A percentile compares a stretch with the other conserved stretches of the same genome.
Evolutionary conservation across 495 filamentous ascomycete species (phyloP).

Genomic region (Trichoderma reesei): DNA sequence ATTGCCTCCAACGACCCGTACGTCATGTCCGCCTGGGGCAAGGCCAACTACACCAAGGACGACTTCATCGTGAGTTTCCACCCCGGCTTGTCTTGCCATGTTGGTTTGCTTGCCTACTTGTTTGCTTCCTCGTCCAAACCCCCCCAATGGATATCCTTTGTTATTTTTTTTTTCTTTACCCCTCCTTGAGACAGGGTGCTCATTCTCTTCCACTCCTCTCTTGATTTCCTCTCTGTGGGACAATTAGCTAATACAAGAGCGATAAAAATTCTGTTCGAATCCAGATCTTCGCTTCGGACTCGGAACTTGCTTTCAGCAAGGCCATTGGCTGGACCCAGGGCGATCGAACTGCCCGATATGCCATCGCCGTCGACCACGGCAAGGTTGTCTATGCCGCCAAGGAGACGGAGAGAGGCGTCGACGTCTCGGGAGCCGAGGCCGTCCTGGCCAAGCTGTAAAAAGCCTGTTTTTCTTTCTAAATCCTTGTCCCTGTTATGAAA

Average conservation of each 20-base stretch:
- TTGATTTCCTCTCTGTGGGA: neutral
- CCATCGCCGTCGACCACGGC: conserved; percentile 80
- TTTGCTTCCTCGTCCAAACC: neutral
- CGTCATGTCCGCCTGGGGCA: conserved; percentile 93
- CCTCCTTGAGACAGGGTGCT: neutral
- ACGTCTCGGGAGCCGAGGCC: conserved; percentile 63
- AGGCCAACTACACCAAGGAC: conserved; percentile 76
- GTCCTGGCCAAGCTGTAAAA: conserved; percentile 57
- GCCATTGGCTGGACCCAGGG: conserved; percentile 71
- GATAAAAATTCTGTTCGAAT: neutral
- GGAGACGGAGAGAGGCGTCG: conserved; percentile 57
- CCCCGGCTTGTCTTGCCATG: neutral
- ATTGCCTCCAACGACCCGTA: conserved; percentile 85
- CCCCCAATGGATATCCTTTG: neutral
- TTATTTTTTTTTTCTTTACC: neutral
- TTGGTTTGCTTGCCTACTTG: neutral
- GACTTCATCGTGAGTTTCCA: conserved; percentile 60
- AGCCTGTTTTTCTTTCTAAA: too few relatives aligned
- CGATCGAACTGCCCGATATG: conserved; percentile 70
- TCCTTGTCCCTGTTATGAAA: too few relatives aligned
- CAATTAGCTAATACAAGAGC: conserved; percentile 2
- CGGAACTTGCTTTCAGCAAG: conserved; percentile 67
- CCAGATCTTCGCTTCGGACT: conserved; percentile 80
- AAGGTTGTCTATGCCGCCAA: conserved; percentile 81
- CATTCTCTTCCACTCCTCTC: neutral